These are phyloP conservation scores for Globisporangium radiosum DNA, from an alignment of 352 stramenopile genomes.

Conservation along the genomic window DNA sequence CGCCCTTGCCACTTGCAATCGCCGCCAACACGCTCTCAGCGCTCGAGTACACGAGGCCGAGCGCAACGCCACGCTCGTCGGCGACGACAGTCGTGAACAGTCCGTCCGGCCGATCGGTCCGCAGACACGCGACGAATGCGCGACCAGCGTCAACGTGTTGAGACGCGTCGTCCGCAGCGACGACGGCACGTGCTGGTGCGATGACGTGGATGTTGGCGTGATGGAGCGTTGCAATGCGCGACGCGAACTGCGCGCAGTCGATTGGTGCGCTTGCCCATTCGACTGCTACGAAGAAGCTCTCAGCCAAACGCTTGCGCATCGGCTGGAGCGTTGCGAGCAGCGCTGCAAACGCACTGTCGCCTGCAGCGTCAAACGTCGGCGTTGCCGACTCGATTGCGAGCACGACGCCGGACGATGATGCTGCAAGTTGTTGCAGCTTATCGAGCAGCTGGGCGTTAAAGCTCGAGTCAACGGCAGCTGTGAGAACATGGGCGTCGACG, in stretches of 20 bases:
- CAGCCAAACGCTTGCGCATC: slow-evolving; percentile 36
- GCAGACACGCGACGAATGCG: slow-evolving; percentile 73
- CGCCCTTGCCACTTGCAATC: slow-evolving; percentile 81
- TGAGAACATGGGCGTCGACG: slow-evolving; percentile 25
- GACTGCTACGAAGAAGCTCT: slow-evolving; percentile 46
- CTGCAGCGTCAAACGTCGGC: slow-evolving; percentile 4
- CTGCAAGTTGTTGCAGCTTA: slow-evolving; percentile 34
- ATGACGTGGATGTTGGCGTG: slow-evolving; percentile 56
- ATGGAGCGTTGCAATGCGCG: slow-evolving; percentile 51
- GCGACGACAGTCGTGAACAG: slow-evolving; percentile 94
- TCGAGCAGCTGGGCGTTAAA: slow-evolving; percentile 11
- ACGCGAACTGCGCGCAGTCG: slow-evolving; percentile 20
- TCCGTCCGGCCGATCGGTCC: slow-evolving; percentile 86
- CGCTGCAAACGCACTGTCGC: slow-evolving; percentile 9
- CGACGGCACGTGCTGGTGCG: slow-evolving; percentile 19
- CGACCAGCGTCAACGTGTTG: slow-evolving; percentile 27
- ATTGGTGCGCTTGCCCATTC: slow-evolving; percentile 27
- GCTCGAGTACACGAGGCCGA: slow-evolving; percentile 94
- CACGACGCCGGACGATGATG: slow-evolving; percentile 34
- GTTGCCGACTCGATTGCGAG: slow-evolving; percentile 23
- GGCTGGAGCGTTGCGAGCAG: slow-evolving; percentile 26
- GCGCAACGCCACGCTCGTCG: slow-evolving; percentile 80
- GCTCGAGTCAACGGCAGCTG: background rate
- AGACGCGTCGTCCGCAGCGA: slow-evolving; percentile 12
- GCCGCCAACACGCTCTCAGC: slow-evolving; percentile 88